Conservation (phyloP, 2,329 filamentous ascomycete genomes). For the Triangularia setosa region DNA sequence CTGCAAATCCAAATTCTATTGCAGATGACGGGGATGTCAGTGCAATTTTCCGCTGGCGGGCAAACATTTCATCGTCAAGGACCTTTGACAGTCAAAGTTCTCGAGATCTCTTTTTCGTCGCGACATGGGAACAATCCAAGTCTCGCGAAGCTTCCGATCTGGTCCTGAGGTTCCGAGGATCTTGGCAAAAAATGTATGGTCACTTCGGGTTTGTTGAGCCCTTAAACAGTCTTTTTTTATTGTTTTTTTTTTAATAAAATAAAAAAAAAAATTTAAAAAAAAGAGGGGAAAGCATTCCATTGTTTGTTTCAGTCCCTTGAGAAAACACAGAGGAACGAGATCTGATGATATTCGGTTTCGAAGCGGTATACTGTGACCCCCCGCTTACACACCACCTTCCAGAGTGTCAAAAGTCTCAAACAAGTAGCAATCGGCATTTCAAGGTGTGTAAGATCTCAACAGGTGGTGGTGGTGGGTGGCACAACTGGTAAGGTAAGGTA, state of each 20-base stretch:
- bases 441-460: background rate
- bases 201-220: background rate
- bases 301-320: background rate
- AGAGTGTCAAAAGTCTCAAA: background rate
- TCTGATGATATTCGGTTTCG: too few relatives aligned
- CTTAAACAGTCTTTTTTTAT: too few relatives aligned
- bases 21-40: conserved; percentile 10
- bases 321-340: too few relatives aligned
- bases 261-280: too few relatives aligned
- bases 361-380: background rate
- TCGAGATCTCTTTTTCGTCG: background rate
- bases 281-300: background rate
- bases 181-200: too few relatives aligned
- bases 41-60: conserved; percentile 13
- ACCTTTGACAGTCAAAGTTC: too few relatives aligned
- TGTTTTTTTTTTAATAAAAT: too few relatives aligned
- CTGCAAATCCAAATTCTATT: background rate
- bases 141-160: too few relatives aligned
- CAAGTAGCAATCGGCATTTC: background rate
- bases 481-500: background rate
- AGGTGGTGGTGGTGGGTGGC: background rate
- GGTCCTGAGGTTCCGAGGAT: too few relatives aligned
- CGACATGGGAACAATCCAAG: background rate
- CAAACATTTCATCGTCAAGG: background rate
- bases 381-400: background rate